These are phyloP conservation scores for Pseudogymnoascus sp. DNA, from an alignment of 2,329 filamentous ascomycete species.

Conservation along the genomic window DNA sequence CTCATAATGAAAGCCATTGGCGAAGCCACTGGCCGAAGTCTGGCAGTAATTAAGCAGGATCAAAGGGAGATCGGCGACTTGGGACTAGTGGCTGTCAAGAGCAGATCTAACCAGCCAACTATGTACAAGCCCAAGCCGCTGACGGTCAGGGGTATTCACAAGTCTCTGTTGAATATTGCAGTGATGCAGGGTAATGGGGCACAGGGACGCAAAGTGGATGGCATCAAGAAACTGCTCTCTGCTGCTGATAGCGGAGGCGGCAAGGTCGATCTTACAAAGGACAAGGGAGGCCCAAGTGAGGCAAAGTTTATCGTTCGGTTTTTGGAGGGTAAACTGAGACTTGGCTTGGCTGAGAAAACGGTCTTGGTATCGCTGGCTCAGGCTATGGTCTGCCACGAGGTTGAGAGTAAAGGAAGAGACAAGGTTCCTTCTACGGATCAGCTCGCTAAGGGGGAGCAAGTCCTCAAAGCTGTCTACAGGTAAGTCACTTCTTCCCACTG, in stretches of 20 bases:
- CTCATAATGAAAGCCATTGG: constrained; percentile 98
- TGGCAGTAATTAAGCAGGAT: constrained; percentile 86
- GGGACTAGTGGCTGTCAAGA: constrained; percentile 90
- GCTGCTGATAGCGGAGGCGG: constrained; percentile 69
- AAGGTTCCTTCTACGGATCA: constrained; percentile 67
- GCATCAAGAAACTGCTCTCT: constrained; percentile 94
- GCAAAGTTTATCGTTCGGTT: constrained; percentile 92
- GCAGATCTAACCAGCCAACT: constrained; percentile 86
- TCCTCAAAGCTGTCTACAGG: constrained; percentile 87
- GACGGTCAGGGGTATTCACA: constrained; percentile 78
- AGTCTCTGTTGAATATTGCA: constrained; percentile 81
- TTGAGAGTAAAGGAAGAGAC: constrained; percentile 53
- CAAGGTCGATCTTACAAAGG: constrained; percentile 82
- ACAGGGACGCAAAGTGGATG: constrained; percentile 83
- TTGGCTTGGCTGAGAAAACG: constrained; percentile 87
- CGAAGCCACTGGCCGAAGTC: constrained; percentile 81
- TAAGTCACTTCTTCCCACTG: constrained; percentile 30
- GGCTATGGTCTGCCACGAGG: constrained; percentile 78
- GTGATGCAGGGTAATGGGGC: constrained; percentile 80
- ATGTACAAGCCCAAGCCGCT: constrained; percentile 97
- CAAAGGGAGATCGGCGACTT: constrained; percentile 96
- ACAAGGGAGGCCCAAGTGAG: constrained; percentile 91
- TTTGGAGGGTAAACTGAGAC: constrained; percentile 84
- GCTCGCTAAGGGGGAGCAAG: constrained; percentile 73
- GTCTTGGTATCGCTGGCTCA: constrained; percentile 86